Evolutionary conservation across 495 filamentous ascomycete species (phyloP), one percentile per base, ranked within the genome.

Genomic region (Corynascus novoguineensis): DNA sequence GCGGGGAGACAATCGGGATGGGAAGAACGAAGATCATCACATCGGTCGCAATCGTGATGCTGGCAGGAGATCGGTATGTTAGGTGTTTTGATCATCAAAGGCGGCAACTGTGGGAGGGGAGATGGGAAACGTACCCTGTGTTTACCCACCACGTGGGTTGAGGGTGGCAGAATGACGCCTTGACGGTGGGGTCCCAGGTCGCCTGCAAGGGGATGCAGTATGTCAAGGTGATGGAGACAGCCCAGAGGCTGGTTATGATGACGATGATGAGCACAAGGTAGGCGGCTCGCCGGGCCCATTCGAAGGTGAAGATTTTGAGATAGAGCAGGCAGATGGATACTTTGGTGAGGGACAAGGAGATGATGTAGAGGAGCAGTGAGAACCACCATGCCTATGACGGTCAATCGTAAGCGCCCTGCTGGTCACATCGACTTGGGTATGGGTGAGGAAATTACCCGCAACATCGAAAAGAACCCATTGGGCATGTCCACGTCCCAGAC

Each of bases 1-100:
- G 52, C 0, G 58, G 60, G 6, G 60, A 50, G 21, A 77, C 67
- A 14, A 72, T 58, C 0, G 69, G 69, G 11, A 77, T 60, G 0
- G 75, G 75, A 0, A 77, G 52, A 37, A 70, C 5, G 49, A 75
- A 70, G 15, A 75, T 71, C 8, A 78, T 28, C 2, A 79, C 38
- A 66, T 83, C 81, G 40, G 75, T 78, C 4, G 68, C 45, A n/a
- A 82, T 75, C 37, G 76, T 72, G 21, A 78, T 61, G 10, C 66
- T 68, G 41, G 27, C 27, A 12, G 25, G 1, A 11, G n/a, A n/a
- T n/a, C n/a, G n/a, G n/a, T n/a, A n/a, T n/a, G n/a, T n/a, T n/a
- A n/a, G n/a, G n/a, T n/a, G n/a, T n/a, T n/a, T n/a, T n/a, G n/a
- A n/a, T n/a, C n/a, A n/a, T n/a, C n/a, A n/a, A n/a, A n/a, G n/a